Evolutionary conservation across 805 yeast genomes (phyloP), one percentile per base, ranked within the genome.

Genomic region (Candida hungchunana): DNA sequence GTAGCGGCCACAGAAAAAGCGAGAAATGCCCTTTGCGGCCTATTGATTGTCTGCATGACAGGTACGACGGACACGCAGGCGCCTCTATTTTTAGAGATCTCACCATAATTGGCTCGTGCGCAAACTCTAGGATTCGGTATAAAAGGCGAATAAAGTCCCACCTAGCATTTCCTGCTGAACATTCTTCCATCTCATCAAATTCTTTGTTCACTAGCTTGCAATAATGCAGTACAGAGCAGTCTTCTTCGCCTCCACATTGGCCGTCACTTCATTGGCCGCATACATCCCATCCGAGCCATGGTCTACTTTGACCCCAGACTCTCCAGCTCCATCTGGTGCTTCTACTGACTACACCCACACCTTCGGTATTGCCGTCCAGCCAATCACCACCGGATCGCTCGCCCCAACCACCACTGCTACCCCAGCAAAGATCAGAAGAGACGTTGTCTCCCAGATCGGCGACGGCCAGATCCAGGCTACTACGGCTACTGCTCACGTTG

Each of bases 401-500:
- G 45, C 64, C 25, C 75, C 42, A n/a, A 17, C 46, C 24, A n/a
- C 46, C 21, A 32, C 46, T 15, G 19, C 42, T 17, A 6, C 37
- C 13, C 14, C 39, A n/a, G n/a, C n/a, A 10, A 42, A 60, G 21
- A 52, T 59, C 22, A 63, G 56, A 55, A 61, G 66, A 55, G 60
- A 53, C 24, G 73, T 63, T 42, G 61, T 76, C 34, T 63, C 77
- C 44, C 81, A 75, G 60, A 76, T 77, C 40, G 69, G 70, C 20
- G 44, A 77, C 48, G 82, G 82, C 55, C 81, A 76, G 62, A 64
- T 75, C 53, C 80, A 75, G 58, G 69, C 73, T 40, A 39, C 71
- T 39, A 57, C 66, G 34, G 36, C 64, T 34, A 33, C 44, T 24
- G 45, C 45, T 19, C 34, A 34, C 40, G 64, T 68, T 32, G 55